A percentile compares a stretch with the other conserved stretches of the same genome.
Conservation (phyloP, 2,329 filamentous ascomycete species). For the Neofusicoccum umdonicola region DNA sequence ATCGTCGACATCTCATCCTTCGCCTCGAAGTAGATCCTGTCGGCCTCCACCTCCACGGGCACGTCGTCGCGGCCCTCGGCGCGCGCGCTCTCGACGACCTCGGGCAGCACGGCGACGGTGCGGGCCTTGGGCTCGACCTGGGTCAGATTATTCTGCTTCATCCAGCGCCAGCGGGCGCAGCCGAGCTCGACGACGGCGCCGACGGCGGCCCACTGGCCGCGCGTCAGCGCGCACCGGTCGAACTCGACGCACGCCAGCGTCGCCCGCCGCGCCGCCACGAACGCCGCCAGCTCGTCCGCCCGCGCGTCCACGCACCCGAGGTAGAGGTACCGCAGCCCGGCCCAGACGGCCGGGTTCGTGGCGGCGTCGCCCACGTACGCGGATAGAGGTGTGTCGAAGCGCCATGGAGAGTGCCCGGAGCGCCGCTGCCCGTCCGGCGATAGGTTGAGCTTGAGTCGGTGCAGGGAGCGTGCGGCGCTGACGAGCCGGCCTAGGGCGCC, state of each 20-base stretch:
- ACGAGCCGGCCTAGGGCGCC: not conserved
- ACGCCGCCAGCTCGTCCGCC: not conserved
- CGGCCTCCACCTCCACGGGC: too few relatives aligned
- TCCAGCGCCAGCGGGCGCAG: not conserved
- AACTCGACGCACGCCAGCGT: not conserved
- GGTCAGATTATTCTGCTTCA: not conserved
- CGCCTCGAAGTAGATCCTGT: too few relatives aligned
- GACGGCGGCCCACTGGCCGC: not conserved
- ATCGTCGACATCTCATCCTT: too few relatives aligned
- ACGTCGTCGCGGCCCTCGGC: not conserved
- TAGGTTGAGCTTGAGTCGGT: slow-evolving; percentile 10
- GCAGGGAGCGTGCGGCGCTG: not conserved
- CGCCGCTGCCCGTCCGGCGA: not conserved
- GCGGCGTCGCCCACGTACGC: not conserved
- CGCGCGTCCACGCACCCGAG: not conserved
- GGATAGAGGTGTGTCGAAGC: not conserved
- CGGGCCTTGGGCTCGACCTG: not conserved
- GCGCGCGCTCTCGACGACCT: not conserved
- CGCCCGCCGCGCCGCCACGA: not conserved
- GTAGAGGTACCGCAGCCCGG: not conserved
- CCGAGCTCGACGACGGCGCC: not conserved
- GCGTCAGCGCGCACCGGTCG: not conserved
- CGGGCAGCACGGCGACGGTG: not conserved
- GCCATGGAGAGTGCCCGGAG: too few relatives aligned
- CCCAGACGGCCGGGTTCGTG: too few relatives aligned